A percentile compares a stretch with the other conserved stretches of the same genome.
Conservation (phyloP, 1,284 basidiomycete genomes). For the Ceratobasidium sp. region DNA sequence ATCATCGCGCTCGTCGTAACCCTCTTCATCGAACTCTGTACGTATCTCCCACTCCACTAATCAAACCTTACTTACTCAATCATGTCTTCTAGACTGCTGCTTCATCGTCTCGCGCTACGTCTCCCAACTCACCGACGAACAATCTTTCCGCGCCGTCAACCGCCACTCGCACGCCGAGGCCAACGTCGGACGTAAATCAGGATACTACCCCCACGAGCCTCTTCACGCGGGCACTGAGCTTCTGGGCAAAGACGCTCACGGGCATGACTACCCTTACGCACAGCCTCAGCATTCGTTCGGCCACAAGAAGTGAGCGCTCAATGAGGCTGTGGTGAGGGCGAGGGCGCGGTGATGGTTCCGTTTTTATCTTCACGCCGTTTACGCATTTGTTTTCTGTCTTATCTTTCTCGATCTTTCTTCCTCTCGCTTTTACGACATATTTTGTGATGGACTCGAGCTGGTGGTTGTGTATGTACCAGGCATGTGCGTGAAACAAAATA, state of each 20-base stretch:
- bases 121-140: slow-evolving; percentile 64
- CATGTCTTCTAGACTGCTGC: slow-evolving; percentile 62
- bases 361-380: no score
- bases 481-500: no score
- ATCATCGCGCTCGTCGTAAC: slow-evolving; percentile 59
- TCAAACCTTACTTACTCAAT: slow-evolving; percentile 38
- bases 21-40: slow-evolving; percentile 33
- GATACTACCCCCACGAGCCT: slow-evolving; percentile 35
- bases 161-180: slow-evolving; percentile 8
- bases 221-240: slow-evolving; percentile 16
- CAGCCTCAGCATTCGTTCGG: slow-evolving; percentile 25
- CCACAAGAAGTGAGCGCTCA: background rate
- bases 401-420: no score
- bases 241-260: slow-evolving; percentile 22
- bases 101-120: slow-evolving; percentile 70
- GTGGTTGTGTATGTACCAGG: no score
- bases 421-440: no score
- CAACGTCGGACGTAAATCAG: slow-evolving; percentile 3
- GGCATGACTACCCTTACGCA: slow-evolving; percentile 5
- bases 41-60: slow-evolving; percentile 59
- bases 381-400: no score
- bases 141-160: slow-evolving; percentile 47
- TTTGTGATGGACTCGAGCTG: no score
- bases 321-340: no score
- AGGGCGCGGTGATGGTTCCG: no score